Base-by-base conservation (phyloP, 192 early-diverging fungal genomes). In the Coemansia sp. region DNA sequence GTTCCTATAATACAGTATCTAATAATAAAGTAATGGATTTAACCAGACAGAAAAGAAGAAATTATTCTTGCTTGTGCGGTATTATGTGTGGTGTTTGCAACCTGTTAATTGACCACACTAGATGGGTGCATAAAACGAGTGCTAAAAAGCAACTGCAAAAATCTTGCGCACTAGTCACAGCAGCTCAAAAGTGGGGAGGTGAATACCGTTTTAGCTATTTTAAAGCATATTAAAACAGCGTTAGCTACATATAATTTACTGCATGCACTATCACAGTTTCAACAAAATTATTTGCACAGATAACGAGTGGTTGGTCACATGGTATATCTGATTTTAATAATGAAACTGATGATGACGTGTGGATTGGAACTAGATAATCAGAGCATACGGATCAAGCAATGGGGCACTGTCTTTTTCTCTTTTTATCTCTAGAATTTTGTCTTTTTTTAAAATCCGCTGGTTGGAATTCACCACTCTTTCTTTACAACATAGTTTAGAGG, bases 1-100 rank as follows among this genome's bases (percentile, higher is more conserved):
- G 20, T 52, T 59, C 7, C 58, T 59, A 59, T 46, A 59, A 18
- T 59, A 59, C 58, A 59, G 44, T 47, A 59, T 46, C 56, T 58
- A 58, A 34, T 36, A 28, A 36, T 2, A n/a, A 15, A 18, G 36
- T 12, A 49, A 58, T 31, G 58, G 18, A 34, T 34, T 34, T 34
- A 20, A 38, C 14, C 2, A 38, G 17, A 57, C 34, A 50, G 17
- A 9, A 59, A 36, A 60, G 46, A 49, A 63, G 23, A 58, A 58
- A 63, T 26, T 8, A 58, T 40, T 24, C 28, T 4, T 21, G 25
- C 49, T n/a, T 20, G 44, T 36, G 12, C 25, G 38, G 56, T 25
- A 25, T 23, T 28, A 59, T 59, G 40, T 21, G 23, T 40, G 58
- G 42, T 55, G 36, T 42, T 38, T 44, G 52, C n/a, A 46, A 37